A percentile compares a stretch with the other conserved stretches of the same genome.
phyloP scores from a whole-genome alignment of 768 basidiomycete genomes.

The Leccinum imitatum region DNA sequence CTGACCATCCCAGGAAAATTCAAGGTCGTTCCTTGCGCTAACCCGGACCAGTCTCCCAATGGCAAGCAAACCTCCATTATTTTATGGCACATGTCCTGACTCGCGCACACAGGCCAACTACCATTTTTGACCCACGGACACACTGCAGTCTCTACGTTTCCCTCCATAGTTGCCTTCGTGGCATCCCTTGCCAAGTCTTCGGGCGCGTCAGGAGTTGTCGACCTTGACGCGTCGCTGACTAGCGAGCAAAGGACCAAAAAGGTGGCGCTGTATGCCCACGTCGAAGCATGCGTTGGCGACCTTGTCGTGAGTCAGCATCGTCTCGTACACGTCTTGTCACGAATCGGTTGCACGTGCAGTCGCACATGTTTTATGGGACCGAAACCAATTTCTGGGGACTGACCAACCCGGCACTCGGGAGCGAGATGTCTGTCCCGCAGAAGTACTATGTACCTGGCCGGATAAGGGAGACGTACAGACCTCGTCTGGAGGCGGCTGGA shows the following conservation, averaged over 20 bases:
- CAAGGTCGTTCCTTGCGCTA: conserved; percentile 55
- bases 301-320: conserved; percentile 54
- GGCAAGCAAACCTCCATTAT: conserved; percentile 44
- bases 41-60: conserved; percentile 71
- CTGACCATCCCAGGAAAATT: conserved; percentile 68
- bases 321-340: conserved; percentile 1
- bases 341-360: conserved; percentile 38
- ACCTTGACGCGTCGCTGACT: conserved; percentile 51
- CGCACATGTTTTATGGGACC: conserved; percentile 61
- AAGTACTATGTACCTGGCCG: conserved; percentile 71
- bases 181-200: conserved; percentile 43
- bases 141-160: conserved; percentile 48
- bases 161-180: conserved; percentile 67
- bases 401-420: conserved; percentile 53
- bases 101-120: conserved; percentile 54
- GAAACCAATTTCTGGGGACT: conserved; percentile 60
- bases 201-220: conserved; percentile 30
- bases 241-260: conserved; percentile 50
- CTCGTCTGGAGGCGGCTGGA: conserved; percentile 60
- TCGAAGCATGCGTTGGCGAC: conserved; percentile 65
- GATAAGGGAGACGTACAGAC: conserved; percentile 54
- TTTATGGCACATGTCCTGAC: conserved; percentile 4
- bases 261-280: conserved; percentile 64
- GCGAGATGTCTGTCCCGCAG: conserved; percentile 63
- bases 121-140: conserved; percentile 67